Evolutionary conservation across 2,329 filamentous ascomycete genomes (phyloP).

Genomic region (Juglanconis sp.): DNA sequence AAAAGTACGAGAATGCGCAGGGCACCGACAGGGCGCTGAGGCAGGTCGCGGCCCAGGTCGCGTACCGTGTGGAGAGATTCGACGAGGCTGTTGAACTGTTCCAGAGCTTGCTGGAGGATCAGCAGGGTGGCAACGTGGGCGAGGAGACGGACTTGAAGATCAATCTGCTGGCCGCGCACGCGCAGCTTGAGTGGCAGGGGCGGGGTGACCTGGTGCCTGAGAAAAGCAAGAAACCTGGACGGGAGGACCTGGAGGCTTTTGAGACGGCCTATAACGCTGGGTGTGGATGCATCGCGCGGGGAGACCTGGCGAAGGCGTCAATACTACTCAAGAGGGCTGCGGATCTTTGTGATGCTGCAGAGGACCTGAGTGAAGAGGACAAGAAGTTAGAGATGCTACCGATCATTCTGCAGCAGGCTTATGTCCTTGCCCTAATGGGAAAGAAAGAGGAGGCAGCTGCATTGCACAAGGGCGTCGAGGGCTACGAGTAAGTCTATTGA

Average conservation of each 20-base stretch:
- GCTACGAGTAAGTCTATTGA: slow-evolving; percentile 51
- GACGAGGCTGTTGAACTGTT: slow-evolving; percentile 64
- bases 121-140: slow-evolving; percentile 43
- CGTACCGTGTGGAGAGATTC: slow-evolving; percentile 75
- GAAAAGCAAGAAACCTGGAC: slow-evolving; percentile 52
- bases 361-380: slow-evolving; percentile 71
- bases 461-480: slow-evolving; percentile 59
- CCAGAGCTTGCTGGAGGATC: slow-evolving; percentile 48
- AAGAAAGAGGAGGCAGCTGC: slow-evolving; percentile 63
- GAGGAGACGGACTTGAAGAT: slow-evolving; percentile 75
- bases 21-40: slow-evolving; percentile 30
- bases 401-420: slow-evolving; percentile 74
- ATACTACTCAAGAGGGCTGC: slow-evolving; percentile 67
- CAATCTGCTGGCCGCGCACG: slow-evolving; percentile 69
- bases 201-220: slow-evolving; percentile 46
- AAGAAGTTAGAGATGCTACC: slow-evolving; percentile 71
- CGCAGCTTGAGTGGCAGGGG: slow-evolving; percentile 70
- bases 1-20: slow-evolving; percentile 21
- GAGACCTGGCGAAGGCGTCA: slow-evolving; percentile 62
- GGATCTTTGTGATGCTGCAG: slow-evolving; percentile 68
- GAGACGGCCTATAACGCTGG: slow-evolving; percentile 81
- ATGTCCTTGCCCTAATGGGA: slow-evolving; percentile 65
- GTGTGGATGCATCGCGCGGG: slow-evolving; percentile 68
- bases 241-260: slow-evolving; percentile 69
- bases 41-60: slow-evolving; percentile 63